A percentile compares a stretch with the other conserved stretches of the same genome.
phyloP scores from a whole-genome alignment of 2,329 filamentous ascomycete genomes.

The Monosporascus sp. region DNA sequence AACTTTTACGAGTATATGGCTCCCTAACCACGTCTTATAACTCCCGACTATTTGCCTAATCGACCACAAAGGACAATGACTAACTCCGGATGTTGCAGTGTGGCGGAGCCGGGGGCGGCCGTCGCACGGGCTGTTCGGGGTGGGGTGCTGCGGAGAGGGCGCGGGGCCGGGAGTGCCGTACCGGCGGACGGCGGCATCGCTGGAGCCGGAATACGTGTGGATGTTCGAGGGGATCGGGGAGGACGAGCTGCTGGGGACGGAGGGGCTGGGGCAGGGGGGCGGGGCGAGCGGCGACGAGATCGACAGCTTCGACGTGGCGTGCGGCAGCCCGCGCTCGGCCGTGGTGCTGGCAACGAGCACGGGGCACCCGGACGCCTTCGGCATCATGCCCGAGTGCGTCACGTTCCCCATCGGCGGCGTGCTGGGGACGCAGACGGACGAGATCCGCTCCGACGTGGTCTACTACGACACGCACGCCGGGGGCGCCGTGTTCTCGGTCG shows the following conservation, averaged over 20 bases:
- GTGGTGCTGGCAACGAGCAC: conserved; percentile 23
- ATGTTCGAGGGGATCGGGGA: conserved; percentile 7
- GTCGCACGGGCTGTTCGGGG: conserved; percentile 27
- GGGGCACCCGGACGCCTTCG: conserved; percentile 17
- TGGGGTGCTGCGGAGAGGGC: conserved; percentile 26
- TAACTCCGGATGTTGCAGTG: conserved; percentile 4
- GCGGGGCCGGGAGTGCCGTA: conserved; percentile 20
- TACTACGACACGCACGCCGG: conserved; percentile 17
- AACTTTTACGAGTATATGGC: no score
- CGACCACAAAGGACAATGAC: no score
- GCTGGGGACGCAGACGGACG: conserved; percentile 14
- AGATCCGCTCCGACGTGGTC: conserved; percentile 18
- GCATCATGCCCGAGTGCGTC: conserved; percentile 14
- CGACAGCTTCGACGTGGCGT: conserved; percentile 25
- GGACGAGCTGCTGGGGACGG: conserved; percentile 12
- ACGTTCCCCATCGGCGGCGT: conserved; percentile 17
- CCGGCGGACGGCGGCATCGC: conserved; percentile 5
- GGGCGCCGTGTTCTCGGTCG: conserved; percentile 14
- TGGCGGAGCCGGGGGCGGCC: conserved; percentile 28
- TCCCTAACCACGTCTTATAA: no score
- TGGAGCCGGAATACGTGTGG: conserved; percentile 4
- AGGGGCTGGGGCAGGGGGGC: conserved; percentile 21
- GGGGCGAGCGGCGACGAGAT: conserved; percentile 32
- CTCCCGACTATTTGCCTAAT: no score
- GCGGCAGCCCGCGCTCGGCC: conserved; percentile 24